These are phyloP conservation scores for Rhododendron mucronatum DNA, from an alignment of 148 eudicot genomes.

Conservation along the genomic window DNA sequence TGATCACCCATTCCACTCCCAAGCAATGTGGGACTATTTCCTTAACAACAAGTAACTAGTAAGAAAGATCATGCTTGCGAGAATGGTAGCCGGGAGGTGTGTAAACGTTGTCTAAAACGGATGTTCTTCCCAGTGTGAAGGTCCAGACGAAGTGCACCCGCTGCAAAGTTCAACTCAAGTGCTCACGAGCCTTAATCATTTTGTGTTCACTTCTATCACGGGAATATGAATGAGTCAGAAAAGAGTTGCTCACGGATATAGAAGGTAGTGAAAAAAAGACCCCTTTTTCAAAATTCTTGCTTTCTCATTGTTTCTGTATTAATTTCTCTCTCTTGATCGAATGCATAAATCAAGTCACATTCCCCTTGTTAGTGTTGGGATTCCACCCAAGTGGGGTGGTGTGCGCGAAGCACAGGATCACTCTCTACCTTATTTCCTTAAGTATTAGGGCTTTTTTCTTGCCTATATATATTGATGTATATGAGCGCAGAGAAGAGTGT, in stretches of 20 bases:
- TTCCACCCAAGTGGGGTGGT: no score
- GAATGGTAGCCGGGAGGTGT: not conserved
- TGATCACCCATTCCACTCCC: no score
- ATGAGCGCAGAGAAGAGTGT: no score
- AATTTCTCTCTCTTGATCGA: not conserved
- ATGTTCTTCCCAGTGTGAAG: not conserved
- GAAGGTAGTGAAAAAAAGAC: no score
- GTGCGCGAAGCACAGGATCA: no score
- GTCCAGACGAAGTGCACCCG: not conserved
- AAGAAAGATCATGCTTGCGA: not conserved
- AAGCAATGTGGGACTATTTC: no score
- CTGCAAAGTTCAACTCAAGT: not conserved
- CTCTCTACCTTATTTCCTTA: no score
- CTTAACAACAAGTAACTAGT: not conserved
- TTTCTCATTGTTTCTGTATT: not conserved
- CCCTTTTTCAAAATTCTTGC: not conserved
- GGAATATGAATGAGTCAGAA: not conserved
- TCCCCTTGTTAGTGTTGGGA: not conserved
- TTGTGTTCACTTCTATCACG: not conserved
- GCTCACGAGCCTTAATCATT: not conserved
- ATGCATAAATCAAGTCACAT: not conserved
- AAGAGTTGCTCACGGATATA: no score
- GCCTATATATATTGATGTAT: no score
- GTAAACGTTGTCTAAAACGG: not conserved
- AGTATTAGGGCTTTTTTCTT: no score